phyloP scores from a whole-genome alignment of 257 asterid species.

The Forsythia suspensa region DNA sequence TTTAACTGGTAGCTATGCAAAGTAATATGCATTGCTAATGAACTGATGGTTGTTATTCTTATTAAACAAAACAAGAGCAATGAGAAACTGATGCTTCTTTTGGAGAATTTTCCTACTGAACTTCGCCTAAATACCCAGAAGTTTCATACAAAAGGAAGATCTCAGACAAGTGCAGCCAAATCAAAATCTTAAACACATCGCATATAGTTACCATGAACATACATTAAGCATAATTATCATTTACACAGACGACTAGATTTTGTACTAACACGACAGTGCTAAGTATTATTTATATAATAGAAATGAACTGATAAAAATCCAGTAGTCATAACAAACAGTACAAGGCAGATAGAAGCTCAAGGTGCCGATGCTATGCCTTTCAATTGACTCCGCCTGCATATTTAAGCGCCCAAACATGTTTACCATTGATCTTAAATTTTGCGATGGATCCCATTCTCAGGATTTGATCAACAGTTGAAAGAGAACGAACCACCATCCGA shows the following conservation, averaged over 20 bases:
- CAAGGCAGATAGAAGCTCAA: not conserved
- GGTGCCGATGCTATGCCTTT: not conserved
- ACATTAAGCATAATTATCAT: not conserved
- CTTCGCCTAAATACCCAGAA: no score
- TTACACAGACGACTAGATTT: not conserved
- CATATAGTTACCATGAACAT: not conserved
- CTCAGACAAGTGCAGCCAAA: no score
- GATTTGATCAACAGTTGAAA: slow-evolving; percentile 14
- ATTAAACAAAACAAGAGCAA: no score
- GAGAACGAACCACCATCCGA: slow-evolving; percentile 19
- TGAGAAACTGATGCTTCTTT: no score
- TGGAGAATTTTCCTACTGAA: no score
- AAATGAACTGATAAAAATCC: not conserved
- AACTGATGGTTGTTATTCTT: no score
- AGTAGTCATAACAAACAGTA: no score
- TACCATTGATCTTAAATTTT: slow-evolving; percentile 57
- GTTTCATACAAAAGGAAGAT: not conserved
- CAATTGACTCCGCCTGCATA: slow-evolving; percentile 36
- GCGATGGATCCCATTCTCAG: slow-evolving; percentile 25
- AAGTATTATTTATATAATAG: not conserved
- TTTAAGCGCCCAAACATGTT: slow-evolving; percentile 69
- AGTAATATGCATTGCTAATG: no score
- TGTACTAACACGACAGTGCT: no score
- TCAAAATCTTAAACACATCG: not conserved
- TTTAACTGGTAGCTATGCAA: no score